Base-by-base conservation (phyloP, 768 basidiomycete genomes). In the Strobilomyces dryophilus region DNA sequence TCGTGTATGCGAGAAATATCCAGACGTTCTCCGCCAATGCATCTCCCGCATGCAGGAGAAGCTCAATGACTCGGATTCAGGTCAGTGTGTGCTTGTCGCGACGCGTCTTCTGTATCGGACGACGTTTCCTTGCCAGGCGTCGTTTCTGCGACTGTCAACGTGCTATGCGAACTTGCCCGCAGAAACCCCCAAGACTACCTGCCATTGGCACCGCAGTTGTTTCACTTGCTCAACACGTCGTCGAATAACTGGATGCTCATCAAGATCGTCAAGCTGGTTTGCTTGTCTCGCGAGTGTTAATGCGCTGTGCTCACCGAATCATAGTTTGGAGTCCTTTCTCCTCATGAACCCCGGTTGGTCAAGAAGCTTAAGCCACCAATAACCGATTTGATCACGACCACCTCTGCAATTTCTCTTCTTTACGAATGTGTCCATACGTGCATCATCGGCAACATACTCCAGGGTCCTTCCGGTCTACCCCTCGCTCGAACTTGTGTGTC, bases 231-330 rank as follows among this genome's bases (percentile, higher is more conserved):
- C 54, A 97, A 92, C 0, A 92, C 87, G 2, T 93, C 93, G 11
- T 88, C 90, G 10, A 98, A 99, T 69, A 99, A 99, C 62, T 99
- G 97, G 97, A 95, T 98, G 92, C 79, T 99, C 54, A 99, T 99
- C 70, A 99, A 99, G 73, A 87, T 98, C 49, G 85, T 98, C 67
- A 99, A 99, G 73, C 71, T 98, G 69, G 95, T 94, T 69, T 62
- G 79, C 64, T 14, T n/a, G 40, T 20, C 27, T 21, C 14, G 45
- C 53, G 27, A 35, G 4, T 18, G 41, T 29, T n/a, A 4, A 9
- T 4, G 17, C 11, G 10, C 34, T 44, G 15, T 43, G 27, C 31
- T 47, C 8, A 55, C 53, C 4, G 43, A 49, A 54, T 10, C 36
- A 7, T 63, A 98, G 95, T 98, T 99, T 73, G 95, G 95, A 20